Evolutionary conservation across 1,284 basidiomycete genomes (phyloP).

Genomic region (Ganoderma lingzhi): DNA sequence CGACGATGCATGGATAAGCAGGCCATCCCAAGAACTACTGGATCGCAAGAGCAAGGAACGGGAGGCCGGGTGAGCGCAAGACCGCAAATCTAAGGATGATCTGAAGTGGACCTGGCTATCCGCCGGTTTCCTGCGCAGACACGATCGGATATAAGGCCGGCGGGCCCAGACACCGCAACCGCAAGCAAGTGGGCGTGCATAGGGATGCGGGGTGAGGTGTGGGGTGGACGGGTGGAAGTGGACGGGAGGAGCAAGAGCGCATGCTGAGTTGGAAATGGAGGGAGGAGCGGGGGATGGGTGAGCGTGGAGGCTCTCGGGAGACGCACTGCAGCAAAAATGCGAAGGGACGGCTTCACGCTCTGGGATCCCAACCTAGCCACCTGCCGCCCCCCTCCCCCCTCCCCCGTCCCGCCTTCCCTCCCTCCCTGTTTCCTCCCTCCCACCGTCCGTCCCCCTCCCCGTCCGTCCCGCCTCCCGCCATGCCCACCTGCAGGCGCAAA

Average conservation of each 20-base stretch:
- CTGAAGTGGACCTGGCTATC: conserved; percentile 26
- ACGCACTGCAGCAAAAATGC: conserved; percentile 45
- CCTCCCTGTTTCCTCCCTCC: conserved; percentile 33
- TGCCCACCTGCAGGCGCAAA: conserved; percentile 93
- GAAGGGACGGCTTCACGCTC: conserved; percentile 43
- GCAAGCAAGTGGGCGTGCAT: neutral
- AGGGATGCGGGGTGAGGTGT: conserved; percentile 1
- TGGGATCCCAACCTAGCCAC: conserved; percentile 42
- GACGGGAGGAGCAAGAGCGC: conserved; percentile 23
- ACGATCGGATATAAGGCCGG: conserved; percentile 26
- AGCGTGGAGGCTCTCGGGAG: conserved; percentile 41
- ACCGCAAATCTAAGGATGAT: conserved; percentile 27
- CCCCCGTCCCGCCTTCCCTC: conserved; percentile 36
- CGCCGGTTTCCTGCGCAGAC: conserved; percentile 16
- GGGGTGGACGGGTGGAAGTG: conserved; percentile 20
- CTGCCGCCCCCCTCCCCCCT: conserved; percentile 39
- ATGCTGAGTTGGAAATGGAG: conserved; percentile 35
- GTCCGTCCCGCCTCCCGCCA: conserved; percentile 44
- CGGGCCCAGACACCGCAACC: conserved; percentile 8
- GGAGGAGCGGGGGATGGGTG: conserved; percentile 33
- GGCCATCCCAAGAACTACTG: conserved; percentile 12
- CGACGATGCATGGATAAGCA: neutral
- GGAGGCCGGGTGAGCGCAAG: conserved; percentile 20
- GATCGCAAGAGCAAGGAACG: conserved; percentile 14
- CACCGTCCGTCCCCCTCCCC: conserved; percentile 19